phyloP scores from a whole-genome alignment of 192 early-diverging fungal genomes.

The Chytriomyces hyalinus region DNA sequence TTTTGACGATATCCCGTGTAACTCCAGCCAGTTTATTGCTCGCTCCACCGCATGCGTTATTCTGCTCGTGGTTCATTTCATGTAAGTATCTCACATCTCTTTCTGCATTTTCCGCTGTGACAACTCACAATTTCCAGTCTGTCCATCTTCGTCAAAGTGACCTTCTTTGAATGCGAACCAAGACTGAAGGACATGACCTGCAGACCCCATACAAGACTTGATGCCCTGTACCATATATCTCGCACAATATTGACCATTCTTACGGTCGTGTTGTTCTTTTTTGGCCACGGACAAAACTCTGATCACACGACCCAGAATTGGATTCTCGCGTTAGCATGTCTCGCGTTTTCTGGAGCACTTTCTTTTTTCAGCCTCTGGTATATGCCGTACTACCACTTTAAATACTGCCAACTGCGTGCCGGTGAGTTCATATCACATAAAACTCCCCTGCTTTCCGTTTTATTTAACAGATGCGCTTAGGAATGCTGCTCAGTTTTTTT shows the following conservation, averaged over 20 bases:
- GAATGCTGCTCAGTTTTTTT: slow-evolving; percentile 39
- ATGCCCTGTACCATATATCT: slow-evolving; percentile 36
- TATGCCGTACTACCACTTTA: slow-evolving; percentile 48
- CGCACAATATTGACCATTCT: slow-evolving; percentile 40
- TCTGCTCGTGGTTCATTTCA: neutral
- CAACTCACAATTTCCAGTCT: slow-evolving; percentile 12
- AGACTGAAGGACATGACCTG: slow-evolving; percentile 37
- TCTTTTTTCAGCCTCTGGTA: slow-evolving; percentile 23
- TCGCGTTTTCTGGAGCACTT: neutral
- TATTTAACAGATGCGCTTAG: neutral
- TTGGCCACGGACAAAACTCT: slow-evolving; percentile 3
- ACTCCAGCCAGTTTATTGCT: slow-evolving; percentile 1
- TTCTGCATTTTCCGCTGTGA: neutral
- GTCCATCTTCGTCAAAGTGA: slow-evolving; percentile 34
- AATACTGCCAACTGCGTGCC: slow-evolving; percentile 38
- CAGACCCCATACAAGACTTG: slow-evolving; percentile 42
- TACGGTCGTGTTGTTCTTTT: slow-evolving; percentile 16
- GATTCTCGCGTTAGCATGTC: neutral
- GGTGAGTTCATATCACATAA: neutral
- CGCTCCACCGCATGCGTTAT: neutral
- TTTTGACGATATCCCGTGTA: neutral
- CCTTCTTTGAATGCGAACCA: slow-evolving; percentile 55
- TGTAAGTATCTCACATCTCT: neutral
- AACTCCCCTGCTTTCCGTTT: too few species aligned
- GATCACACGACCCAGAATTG: neutral